Percentiles rank a stretch among this genome's conserved stretches.
Conservation (phyloP, 148 eudicot species). For the Pouteria glomerata region DNA sequence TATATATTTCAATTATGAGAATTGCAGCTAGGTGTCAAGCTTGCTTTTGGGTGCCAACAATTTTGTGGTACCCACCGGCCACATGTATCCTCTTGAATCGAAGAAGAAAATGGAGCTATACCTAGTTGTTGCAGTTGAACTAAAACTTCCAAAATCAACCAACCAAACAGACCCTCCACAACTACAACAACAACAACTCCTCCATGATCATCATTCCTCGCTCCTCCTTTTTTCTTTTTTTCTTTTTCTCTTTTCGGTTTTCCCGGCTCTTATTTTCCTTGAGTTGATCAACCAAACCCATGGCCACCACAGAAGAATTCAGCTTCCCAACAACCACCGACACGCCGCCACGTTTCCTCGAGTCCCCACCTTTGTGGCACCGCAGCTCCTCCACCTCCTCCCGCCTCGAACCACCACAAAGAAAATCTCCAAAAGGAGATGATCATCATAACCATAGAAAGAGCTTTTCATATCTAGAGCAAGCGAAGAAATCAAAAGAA, state of each 20-base stretch:
- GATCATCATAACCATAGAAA: slow-evolving; percentile 15
- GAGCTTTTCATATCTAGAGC: slow-evolving; percentile 37
- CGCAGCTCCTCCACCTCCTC: slow-evolving; percentile 26
- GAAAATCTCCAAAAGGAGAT: background rate
- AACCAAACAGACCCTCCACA: background rate
- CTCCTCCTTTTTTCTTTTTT: too few species aligned
- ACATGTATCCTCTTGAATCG: slow-evolving; percentile 1
- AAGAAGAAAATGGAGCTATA: background rate
- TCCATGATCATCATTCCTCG: too few species aligned
- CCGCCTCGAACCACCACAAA: slow-evolving; percentile 3
- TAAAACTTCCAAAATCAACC: slow-evolving; percentile 4
- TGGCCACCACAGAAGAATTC: slow-evolving; percentile 42
- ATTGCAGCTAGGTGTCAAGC: too few species aligned
- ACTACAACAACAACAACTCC: background rate
- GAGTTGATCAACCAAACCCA: slow-evolving; percentile 14
- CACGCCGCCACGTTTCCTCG: slow-evolving; percentile 23
- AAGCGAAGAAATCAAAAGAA: background rate
- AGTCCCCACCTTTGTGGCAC: slow-evolving; percentile 51
- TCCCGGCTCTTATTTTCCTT: slow-evolving; percentile 4
- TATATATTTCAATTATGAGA: too few species aligned
- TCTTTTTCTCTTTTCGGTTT: background rate
- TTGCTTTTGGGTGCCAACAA: background rate
- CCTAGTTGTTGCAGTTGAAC: slow-evolving; percentile 19
- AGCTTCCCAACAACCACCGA: slow-evolving; percentile 35
- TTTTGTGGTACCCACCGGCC: background rate